Percentiles rank a stretch among this genome's conserved stretches.
These are phyloP conservation scores for Prunus fruticosa DNA, from an alignment of 306 rosid species.

Conservation along the genomic window DNA sequence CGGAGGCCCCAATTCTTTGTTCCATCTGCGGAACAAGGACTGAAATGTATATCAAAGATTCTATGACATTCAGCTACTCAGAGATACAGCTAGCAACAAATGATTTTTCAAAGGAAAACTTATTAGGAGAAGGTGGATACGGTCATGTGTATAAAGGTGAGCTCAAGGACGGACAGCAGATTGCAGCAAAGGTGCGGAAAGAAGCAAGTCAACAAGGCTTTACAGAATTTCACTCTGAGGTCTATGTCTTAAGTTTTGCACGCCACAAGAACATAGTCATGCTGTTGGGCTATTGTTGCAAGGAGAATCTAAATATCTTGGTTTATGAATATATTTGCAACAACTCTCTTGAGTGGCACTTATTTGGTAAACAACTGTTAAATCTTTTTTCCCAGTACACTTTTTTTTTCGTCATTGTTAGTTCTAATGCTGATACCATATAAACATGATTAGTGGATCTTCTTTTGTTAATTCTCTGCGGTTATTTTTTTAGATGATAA, in stretches of 20 bases:
- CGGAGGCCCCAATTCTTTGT: conserved; percentile 70
- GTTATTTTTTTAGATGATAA: conserved; percentile 36
- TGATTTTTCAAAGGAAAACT: conserved; percentile 62
- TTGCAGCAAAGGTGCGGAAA: conserved; percentile 85
- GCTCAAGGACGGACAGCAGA: conserved; percentile 67
- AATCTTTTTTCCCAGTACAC: background rate
- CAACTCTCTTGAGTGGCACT: conserved; percentile 79
- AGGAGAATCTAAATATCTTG: conserved; percentile 64
- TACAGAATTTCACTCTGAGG: conserved; percentile 79
- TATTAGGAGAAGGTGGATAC: conserved; percentile 91
- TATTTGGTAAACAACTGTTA: conserved; percentile 54
- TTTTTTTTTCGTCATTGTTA: background rate
- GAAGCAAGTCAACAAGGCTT: conserved; percentile 76
- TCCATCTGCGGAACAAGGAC: conserved; percentile 64
- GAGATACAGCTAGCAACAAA: conserved; percentile 65
- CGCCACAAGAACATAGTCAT: conserved; percentile 89
- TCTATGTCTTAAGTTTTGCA: conserved; percentile 72
- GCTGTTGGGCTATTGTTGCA: conserved; percentile 85
- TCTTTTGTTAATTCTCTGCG: background rate
- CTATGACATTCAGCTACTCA: conserved; percentile 51
- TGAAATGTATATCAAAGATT: conserved; percentile 50
- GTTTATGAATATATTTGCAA: conserved; percentile 87
- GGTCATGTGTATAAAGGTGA: conserved; percentile 71
- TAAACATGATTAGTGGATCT: background rate
- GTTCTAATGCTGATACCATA: background rate